These are phyloP conservation scores for Cladosporium sp. DNA, from an alignment of 2,329 filamentous ascomycete genomes.

Conservation along the genomic window DNA sequence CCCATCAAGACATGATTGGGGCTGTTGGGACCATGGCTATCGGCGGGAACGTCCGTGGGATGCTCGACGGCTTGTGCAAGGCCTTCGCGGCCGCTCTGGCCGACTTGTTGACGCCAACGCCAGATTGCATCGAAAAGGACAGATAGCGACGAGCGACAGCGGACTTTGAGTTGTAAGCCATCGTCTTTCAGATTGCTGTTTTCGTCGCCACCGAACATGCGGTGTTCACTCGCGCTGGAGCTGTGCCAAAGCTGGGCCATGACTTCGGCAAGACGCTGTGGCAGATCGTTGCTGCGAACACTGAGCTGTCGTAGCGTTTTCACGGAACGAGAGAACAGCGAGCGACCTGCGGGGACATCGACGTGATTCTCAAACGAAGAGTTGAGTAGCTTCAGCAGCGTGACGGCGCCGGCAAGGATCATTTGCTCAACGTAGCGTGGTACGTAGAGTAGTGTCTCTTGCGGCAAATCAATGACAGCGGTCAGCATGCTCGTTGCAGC, in stretches of 20 bases:
- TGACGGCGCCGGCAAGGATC: conserved; percentile 75
- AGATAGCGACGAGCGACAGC: conserved; percentile 79
- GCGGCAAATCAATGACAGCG: conserved; percentile 58
- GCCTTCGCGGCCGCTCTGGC: conserved; percentile 42
- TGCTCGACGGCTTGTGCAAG: conserved; percentile 68
- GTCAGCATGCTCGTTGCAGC: conserved; percentile 68
- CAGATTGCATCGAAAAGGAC: conserved; percentile 80
- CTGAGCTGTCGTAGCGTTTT: conserved; percentile 67
- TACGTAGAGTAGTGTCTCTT: conserved; percentile 60
- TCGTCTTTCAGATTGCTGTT: conserved; percentile 51
- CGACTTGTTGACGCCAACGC: conserved; percentile 76
- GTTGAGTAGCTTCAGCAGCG: conserved; percentile 71
- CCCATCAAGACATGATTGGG: conserved; percentile 19
- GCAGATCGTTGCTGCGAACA: conserved; percentile 72
- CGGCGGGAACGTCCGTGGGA: conserved; percentile 53
- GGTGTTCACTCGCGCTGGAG: conserved; percentile 29
- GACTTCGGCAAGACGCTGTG: conserved; percentile 76
- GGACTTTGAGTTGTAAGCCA: conserved; percentile 73
- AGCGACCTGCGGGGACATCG: conserved; percentile 63
- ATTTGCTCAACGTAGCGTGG: conserved; percentile 76
- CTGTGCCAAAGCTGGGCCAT: conserved; percentile 83
- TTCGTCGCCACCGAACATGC: conserved; percentile 28
- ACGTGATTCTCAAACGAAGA: conserved; percentile 71
- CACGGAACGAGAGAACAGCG: conserved; percentile 68
- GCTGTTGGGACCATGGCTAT: conserved; percentile 23